These are phyloP conservation scores for Musa troglodytarum DNA, from an alignment of 176 grass and related monocot species.

Conservation along the genomic window DNA sequence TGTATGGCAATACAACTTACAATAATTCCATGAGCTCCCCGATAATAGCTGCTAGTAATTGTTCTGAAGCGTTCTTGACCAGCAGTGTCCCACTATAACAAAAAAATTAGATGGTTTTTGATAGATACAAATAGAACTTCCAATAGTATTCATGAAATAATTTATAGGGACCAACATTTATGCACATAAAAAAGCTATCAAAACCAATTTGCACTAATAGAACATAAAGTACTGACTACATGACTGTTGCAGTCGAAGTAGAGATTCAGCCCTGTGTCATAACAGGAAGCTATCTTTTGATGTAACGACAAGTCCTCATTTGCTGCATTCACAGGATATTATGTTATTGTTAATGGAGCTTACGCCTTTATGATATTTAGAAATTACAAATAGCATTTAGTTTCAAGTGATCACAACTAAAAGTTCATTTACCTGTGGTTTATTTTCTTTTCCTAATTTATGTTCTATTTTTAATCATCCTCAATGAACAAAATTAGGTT, in stretches of 20 bases:
- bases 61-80: constrained; percentile 91
- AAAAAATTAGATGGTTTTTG: neutral
- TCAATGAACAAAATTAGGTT: neutral
- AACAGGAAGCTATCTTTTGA: too few species aligned
- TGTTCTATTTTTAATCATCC: neutral
- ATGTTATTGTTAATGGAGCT: neutral
- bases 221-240: neutral
- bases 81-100: constrained; percentile 75
- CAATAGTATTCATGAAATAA: neutral
- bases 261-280: too few species aligned
- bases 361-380: neutral
- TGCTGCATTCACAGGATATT: neutral
- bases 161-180: neutral
- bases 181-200: neutral
- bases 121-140: neutral
- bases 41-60: constrained; percentile 90
- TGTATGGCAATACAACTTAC: constrained; percentile 24
- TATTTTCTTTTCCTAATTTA: neutral
- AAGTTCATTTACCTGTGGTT: neutral
- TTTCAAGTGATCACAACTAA: neutral
- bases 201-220: neutral
- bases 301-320: neutral
- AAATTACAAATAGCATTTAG: neutral
- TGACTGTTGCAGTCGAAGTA: neutral
- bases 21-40: constrained; percentile 88